Base-by-base conservation (phyloP, 768 basidiomycete species). In the Leucosporidium creatinivorum region DNA sequence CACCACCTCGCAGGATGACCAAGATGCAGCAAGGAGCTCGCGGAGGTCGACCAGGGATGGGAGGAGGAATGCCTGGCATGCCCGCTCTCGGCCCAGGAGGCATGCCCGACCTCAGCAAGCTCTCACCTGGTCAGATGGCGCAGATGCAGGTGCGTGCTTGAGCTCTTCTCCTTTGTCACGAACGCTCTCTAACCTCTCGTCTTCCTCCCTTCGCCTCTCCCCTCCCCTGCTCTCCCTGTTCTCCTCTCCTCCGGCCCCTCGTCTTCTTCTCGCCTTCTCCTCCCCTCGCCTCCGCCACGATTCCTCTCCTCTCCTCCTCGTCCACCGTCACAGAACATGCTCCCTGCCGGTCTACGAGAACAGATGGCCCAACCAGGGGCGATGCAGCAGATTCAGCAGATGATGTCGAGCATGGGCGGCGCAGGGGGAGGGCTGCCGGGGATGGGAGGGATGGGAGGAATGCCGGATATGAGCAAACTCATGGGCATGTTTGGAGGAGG, bases 1-100 rank as follows among this genome's bases (percentile, higher is more conserved):
- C 58, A 68, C 88, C 86, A 88, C 80, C 92, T 58, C 86, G 87
- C 75, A 85, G 90, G 6, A 87, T 93, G 82, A 91, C 93, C 79
- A 96, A 94, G 78, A 88, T 97, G 88, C 91, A 93, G 78, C 9
- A 85, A 85, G 55, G 88, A 90, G 89, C 91, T 5, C 88, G 89
- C 88, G 64, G 57, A 2, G 52, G 64, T 3, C 58, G 48, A 1
- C 65, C 59, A 1, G 69, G 62, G 21, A 59, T 50, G 21, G 61
- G 48, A 1, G 68, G 62, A 1, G 69, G 62, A 17, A 59, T 50
- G 21, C 66, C 56, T 13, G 66, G 68, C 6, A 69, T 68, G 69
- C 66, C 66, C 0, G 61, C 68, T 3, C 33, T 69, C 55, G 72
- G 72, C 0, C 58, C 67, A 1, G 60, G 60, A 3, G 72, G 72